Conservation (phyloP, 2,329 filamentous ascomycete species). For the Colletotrichum musicola region DNA sequence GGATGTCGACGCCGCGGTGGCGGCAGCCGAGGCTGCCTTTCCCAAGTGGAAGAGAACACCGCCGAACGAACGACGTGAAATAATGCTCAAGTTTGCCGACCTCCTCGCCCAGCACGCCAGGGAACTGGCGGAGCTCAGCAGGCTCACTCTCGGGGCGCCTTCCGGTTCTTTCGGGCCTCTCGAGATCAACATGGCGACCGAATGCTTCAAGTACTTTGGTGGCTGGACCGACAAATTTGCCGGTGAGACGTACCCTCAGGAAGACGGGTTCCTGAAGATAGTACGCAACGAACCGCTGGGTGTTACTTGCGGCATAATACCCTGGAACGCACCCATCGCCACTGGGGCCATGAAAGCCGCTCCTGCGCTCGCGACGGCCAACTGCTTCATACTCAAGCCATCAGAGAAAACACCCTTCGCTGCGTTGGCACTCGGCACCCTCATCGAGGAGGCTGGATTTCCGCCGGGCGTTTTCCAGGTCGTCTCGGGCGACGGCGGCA, state of each 20-base stretch:
- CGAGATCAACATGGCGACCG: conserved; percentile 51
- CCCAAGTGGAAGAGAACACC: conserved; percentile 55
- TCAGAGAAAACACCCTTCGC: conserved; percentile 58
- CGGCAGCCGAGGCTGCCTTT: conserved; percentile 62
- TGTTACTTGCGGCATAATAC: conserved; percentile 48
- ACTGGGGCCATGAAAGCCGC: conserved; percentile 55
- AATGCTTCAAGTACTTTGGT: conserved; percentile 53
- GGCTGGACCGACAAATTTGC: conserved; percentile 44
- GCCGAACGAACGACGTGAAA: conserved; percentile 51
- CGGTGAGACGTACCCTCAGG: conserved; percentile 46
- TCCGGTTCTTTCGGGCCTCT: conserved; percentile 58
- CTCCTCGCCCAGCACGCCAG: conserved; percentile 54
- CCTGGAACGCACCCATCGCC: conserved; percentile 56
- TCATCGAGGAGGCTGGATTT: conserved; percentile 57
- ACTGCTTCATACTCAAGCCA: conserved; percentile 59
- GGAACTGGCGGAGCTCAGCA: conserved; percentile 53
- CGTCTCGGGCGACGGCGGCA: conserved; percentile 55
- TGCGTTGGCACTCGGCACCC: conserved; percentile 49
- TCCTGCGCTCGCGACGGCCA: conserved; percentile 58
- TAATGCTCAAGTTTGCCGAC: conserved; percentile 59
- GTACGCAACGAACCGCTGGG: conserved; percentile 50
- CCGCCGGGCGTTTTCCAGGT: conserved; percentile 59
- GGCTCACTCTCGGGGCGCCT: conserved; percentile 61
- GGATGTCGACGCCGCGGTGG: conserved; percentile 62
- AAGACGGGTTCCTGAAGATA: conserved; percentile 59